These are phyloP conservation scores for Scutellaria galericulata DNA, from an alignment of 257 asterid genomes.

Conservation along the genomic window DNA sequence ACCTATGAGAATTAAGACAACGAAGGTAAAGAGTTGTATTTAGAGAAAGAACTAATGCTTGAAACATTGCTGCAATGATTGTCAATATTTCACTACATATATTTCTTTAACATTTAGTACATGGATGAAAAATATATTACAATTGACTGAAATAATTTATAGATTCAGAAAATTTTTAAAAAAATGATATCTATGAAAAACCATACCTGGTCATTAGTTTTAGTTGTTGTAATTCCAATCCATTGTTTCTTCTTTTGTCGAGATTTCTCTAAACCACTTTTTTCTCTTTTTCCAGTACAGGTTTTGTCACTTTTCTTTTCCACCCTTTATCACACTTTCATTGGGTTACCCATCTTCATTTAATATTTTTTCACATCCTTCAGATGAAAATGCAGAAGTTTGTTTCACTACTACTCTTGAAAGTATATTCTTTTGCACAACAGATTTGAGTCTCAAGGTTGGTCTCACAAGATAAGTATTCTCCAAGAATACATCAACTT, in stretches of 20 bases:
- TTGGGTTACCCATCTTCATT: background rate
- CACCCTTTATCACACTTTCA: background rate
- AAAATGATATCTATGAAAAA: background rate
- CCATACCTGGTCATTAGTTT: background rate
- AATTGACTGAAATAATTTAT: background rate
- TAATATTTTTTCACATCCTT: background rate
- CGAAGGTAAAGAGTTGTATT: background rate
- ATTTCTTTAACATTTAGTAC: background rate
- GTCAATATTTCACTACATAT: background rate
- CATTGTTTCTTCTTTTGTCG: background rate
- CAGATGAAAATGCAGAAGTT: too few relatives aligned
- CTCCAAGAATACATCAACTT: conserved; percentile 1
- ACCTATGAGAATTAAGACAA: background rate
- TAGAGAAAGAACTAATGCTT: background rate
- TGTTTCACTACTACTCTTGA: background rate
- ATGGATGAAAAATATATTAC: background rate
- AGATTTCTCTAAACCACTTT: background rate
- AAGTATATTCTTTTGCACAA: background rate
- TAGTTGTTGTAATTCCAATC: background rate
- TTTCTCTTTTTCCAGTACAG: background rate
- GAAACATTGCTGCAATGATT: background rate
- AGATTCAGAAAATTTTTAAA: background rate
- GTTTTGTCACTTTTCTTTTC: background rate
- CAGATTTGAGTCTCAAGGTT: background rate
- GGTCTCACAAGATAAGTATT: background rate